Conservation (phyloP, 805 yeast genomes). For the Yamadazyma philogaea region DNA sequence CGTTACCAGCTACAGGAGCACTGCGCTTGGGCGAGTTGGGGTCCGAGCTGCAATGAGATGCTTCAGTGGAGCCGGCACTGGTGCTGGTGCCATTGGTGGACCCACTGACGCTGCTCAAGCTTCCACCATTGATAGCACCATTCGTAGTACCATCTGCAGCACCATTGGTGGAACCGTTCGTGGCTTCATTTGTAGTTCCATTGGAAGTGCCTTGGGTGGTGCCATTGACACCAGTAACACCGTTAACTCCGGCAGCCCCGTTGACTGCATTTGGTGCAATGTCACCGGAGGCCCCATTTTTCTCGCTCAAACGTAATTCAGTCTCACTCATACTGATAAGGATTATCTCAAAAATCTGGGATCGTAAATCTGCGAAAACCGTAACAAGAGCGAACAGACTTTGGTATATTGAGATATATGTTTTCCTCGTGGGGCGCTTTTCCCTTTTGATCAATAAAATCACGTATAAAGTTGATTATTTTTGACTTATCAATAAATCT, state of each 20-base stretch:
- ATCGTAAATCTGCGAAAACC: not conserved
- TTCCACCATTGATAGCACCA: not conserved
- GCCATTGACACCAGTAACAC: not conserved
- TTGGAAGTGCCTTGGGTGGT: not conserved
- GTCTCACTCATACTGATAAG: constrained; percentile 13
- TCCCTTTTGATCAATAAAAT: not conserved
- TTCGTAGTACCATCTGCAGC: not conserved
- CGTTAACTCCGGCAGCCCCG: not conserved
- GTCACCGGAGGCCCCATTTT: not conserved
- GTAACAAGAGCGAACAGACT: not conserved
- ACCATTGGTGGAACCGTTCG: not conserved
- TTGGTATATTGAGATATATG: not conserved
- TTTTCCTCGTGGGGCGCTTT: not conserved
- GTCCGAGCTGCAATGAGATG: too few relatives aligned
- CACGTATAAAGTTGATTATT: not conserved
- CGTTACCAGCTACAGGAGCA: constrained; percentile 14
- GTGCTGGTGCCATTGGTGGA: too few relatives aligned
- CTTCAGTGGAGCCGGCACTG: too few relatives aligned
- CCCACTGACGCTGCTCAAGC: too few relatives aligned
- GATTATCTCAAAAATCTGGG: not conserved
- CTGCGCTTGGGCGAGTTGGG: not conserved
- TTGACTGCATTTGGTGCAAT: too few relatives aligned
- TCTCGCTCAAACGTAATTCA: constrained; percentile 8
- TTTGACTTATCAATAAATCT: constrained; percentile 1
- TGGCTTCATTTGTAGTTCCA: not conserved